Conservation (phyloP, 2,329 filamentous ascomycete species). For the Fusarium brevicatenulatum region DNA sequence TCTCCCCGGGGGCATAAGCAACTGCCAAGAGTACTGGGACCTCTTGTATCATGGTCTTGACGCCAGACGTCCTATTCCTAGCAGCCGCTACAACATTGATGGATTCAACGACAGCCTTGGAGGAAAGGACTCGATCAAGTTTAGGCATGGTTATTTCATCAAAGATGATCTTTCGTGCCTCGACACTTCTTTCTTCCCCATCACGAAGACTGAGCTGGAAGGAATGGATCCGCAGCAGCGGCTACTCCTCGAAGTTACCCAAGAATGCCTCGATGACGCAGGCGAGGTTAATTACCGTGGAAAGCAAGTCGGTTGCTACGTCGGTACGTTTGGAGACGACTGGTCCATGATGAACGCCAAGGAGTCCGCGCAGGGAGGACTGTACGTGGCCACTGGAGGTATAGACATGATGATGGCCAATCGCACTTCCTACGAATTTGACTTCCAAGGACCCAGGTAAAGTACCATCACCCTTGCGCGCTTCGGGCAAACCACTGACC, state of each 20-base stretch:
- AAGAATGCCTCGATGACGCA: neutral
- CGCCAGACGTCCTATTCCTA: neutral
- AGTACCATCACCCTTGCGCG: no score
- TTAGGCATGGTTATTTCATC: constrained; percentile 2
- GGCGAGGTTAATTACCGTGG: neutral
- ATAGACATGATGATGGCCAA: neutral
- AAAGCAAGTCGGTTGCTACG: constrained; percentile 1
- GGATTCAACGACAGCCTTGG: constrained; percentile 4
- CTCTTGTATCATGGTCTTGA: neutral
- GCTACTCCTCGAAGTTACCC: neutral
- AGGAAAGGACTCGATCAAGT: neutral
- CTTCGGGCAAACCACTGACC: no score
- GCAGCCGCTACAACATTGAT: neutral
- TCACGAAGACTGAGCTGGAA: neutral
- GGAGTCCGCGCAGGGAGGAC: neutral
- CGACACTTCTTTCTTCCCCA: constrained; percentile 6
- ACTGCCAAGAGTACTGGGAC: constrained; percentile 1
- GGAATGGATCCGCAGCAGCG: constrained; percentile 10
- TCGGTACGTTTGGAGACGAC: constrained; percentile 5
- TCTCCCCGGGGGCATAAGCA: constrained; percentile 4
- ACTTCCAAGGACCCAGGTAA: constrained; percentile 9
- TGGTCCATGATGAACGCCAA: constrained; percentile 3
- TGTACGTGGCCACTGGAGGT: no score
- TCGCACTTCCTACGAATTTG: constrained; percentile 1
- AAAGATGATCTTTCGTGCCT: neutral